Percentiles rank a stretch among this genome's conserved stretches.
phyloP scores from a whole-genome alignment of 768 basidiomycete species.

The Suillus plorans region DNA sequence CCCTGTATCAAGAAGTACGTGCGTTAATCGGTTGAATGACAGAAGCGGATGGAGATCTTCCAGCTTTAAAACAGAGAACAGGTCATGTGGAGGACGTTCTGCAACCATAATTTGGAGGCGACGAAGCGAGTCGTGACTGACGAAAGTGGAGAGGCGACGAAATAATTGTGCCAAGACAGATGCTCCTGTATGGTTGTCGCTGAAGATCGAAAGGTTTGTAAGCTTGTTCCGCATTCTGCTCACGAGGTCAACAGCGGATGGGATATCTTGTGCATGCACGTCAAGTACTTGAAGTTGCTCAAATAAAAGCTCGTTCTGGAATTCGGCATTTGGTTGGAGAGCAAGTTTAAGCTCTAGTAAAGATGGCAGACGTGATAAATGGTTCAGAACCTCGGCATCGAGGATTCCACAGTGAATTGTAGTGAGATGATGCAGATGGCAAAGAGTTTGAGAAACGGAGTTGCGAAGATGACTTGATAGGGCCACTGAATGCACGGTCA shows the following conservation, averaged over 20 bases:
- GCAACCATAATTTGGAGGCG: background rate
- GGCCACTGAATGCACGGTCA: background rate
- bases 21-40: slow-evolving; percentile 23
- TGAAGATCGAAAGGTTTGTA: background rate
- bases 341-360: slow-evolving; percentile 8
- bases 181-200: background rate
- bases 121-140: background rate
- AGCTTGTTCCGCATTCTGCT: slow-evolving; percentile 3
- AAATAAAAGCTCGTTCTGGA: background rate
- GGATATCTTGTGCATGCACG: background rate
- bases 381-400: slow-evolving; percentile 20
- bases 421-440: slow-evolving; percentile 1
- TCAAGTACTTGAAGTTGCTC: background rate
- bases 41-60: background rate
- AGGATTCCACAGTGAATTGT: slow-evolving; percentile 6
- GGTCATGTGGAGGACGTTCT: background rate
- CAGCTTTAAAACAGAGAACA: background rate
- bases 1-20: slow-evolving; percentile 15
- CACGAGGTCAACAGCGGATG: slow-evolving; percentile 1
- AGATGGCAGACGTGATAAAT: slow-evolving; percentile 25
- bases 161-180: background rate
- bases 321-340: background rate
- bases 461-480: background rate
- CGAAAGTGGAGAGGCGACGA: background rate
- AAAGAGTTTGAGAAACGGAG: slow-evolving; percentile 3